These are phyloP conservation scores for Gardenia jasminoides DNA, from an alignment of 257 asterid species.

Conservation along the genomic window DNA sequence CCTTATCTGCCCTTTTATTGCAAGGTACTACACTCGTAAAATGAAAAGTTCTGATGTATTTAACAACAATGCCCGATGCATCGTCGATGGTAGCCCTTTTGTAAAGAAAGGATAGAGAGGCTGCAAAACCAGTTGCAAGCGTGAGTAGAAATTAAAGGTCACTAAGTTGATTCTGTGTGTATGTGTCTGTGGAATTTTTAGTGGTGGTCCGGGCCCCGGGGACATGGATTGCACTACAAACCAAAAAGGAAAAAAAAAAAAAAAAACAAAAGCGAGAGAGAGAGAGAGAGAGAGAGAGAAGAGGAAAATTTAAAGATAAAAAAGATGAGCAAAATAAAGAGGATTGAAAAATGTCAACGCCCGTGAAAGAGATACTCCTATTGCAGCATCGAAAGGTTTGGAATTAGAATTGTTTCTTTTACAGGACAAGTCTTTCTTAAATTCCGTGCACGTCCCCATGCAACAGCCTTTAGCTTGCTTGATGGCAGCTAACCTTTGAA, in stretches of 20 bases:
- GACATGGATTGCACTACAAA: constrained; percentile 22
- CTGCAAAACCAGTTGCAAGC: constrained; percentile 33
- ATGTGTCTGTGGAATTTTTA: constrained; percentile 35
- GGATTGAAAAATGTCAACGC: constrained; percentile 54
- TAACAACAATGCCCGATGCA: constrained; percentile 26
- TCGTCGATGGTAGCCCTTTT: constrained; percentile 28
- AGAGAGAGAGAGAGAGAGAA: constrained; percentile 11
- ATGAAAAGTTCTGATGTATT: constrained; percentile 9
- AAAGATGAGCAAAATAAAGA: constrained; percentile 8
- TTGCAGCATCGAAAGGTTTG: constrained; percentile 28
- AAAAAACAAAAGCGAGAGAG: not conserved
- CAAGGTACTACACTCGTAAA: not conserved
- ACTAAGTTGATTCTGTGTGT: constrained; percentile 33
- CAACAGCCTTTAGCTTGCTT: constrained; percentile 9
- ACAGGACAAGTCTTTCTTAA: constrained; percentile 32
- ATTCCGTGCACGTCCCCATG: constrained; percentile 36
- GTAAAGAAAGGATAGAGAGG: constrained; percentile 26
- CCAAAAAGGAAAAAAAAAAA: constrained; percentile 24
- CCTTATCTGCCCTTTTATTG: not conserved
- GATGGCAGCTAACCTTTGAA: constrained; percentile 14
- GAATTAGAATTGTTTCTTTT: constrained; percentile 31
- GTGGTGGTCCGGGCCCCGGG: constrained; percentile 57
- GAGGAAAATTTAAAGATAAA: constrained; percentile 7
- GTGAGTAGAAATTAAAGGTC: constrained; percentile 34
- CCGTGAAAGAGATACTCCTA: constrained; percentile 30